Evolutionary conservation across 2,329 filamentous ascomycete genomes (phyloP), one percentile per base, ranked within the genome.

Genomic region (Teratosphaeria pseudoeucalypti): DNA sequence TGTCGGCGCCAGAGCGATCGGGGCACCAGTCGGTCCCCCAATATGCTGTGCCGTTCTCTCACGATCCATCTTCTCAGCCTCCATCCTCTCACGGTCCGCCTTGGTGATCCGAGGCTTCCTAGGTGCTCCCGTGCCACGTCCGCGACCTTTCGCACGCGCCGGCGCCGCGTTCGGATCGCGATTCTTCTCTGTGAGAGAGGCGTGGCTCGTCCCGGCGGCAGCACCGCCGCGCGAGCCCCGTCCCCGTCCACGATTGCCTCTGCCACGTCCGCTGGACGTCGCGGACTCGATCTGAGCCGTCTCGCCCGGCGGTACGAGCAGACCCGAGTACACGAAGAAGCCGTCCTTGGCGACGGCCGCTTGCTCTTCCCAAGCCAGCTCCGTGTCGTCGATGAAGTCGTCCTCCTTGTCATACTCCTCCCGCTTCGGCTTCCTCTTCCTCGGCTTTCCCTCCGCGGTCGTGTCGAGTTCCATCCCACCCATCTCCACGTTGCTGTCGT

Each of bases 291-390:
- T 63, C 26, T 68, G 65, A n/a, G 68, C 67, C 27, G 63, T 92
- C 75, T 95, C 88, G 26, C 87, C 89, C 74, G 95, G 91, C 5
- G 88, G 88, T 26, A 97, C 83, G 54, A 99, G 78, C 9, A 92
- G 92, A 3, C 94, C 94, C 62, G 90, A 95, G 75, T 96, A 99
- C 1, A 99, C 94, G 72, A 97, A 99, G 78, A 97, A 99, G 1
- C 94, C 94, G 71, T 97, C 94, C 67, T 92, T 90, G 65, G 90
- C 92, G 54, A 94, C 92, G 4, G 92, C 91, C 6, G 92, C 92
- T 71, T 95, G 89, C 70, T 95, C 90, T 74, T 97, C 90, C 92
- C 92, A 97, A 0, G 95, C 81, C 70, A 96, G 75, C 73, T 99
- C 94, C 1, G 91, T 95, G 71, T 99, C 94, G 69, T 99, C 94